Evolutionary conservation across 306 rosid genomes (phyloP).

Genomic region (Morella rubra): DNA sequence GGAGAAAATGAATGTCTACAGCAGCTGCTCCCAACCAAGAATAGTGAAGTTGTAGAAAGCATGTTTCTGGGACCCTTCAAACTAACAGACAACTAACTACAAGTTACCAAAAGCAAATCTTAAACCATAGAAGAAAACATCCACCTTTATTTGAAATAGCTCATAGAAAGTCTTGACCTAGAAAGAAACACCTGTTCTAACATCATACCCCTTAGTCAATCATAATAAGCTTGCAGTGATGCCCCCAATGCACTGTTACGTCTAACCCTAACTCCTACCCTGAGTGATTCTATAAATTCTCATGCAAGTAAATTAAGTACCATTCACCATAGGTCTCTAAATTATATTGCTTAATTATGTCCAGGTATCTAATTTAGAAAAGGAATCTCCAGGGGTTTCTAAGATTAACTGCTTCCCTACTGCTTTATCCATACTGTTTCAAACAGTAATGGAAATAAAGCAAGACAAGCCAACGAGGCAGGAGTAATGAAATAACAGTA

Average conservation of each 20-base stretch:
- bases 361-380: neutral
- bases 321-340: no score
- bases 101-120: no score
- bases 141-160: no score
- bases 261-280: no score
- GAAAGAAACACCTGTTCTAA: neutral
- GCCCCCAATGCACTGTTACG: no score
- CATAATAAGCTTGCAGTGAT: no score
- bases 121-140: no score
- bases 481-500: neutral
- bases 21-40: neutral
- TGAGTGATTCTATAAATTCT: no score
- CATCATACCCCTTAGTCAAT: neutral
- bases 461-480: neutral
- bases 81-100: neutral
- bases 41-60: neutral
- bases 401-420: neutral
- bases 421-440: neutral
- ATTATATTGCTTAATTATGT: no score
- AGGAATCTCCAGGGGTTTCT: neutral
- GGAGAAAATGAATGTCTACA: constrained; percentile 9
- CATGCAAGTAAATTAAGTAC: no score
- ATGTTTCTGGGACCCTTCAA: neutral
- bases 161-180: no score
- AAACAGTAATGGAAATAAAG: neutral